Base-by-base conservation (phyloP, 2,329 filamentous ascomycete species). In the Coleophoma crateriformis region DNA sequence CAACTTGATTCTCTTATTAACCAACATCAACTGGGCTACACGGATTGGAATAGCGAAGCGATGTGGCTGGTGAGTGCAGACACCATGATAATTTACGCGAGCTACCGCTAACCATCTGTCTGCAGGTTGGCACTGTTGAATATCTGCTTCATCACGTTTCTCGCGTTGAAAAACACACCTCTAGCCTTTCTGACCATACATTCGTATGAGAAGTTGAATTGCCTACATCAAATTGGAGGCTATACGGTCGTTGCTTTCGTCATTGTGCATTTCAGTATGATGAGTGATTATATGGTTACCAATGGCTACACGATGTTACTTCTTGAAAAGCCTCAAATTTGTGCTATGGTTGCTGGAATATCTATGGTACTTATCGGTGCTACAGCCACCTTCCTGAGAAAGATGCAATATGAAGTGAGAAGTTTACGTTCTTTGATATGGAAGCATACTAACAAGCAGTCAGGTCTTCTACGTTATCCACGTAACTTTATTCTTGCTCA, bases 161-260 rank as follows among this genome's bases (percentile, higher is more conserved):
- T 82, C 14, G 69, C 74, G 1, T 67, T 82, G 38, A 81, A 80
- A 56, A 80, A 81, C 57, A 81, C 78, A 0, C 79, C 78, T 0
- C 59, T 82, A 15, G 72, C 73, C 0, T 70, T 72, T 51, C 52
- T 82, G 12, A 74, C 74, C 1, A 64, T 71, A 2, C 76, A 74
- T 57, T 80, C 78, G 3, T 79, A 82, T 59, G 78, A 82, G 51
- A 71, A 76, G 14, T 70, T 82, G 46, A 81, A 81, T 55, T 68
- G 75, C 47, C 67, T 82, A 3, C 79, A 82, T 55, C 74, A 74
- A 48, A 64, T 76, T 17, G 69, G 73, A 2, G 78, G 78, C 4
- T 75, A 71, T 53, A 69, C 69, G 13, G 72, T 73, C 32, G 68
- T 80, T 33, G 45, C 68, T 32, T 65, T 68, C 37, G 63, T 73